These are phyloP conservation scores for Euphorbia lathyris DNA, from an alignment of 345 rosid genomes.

Conservation along the genomic window DNA sequence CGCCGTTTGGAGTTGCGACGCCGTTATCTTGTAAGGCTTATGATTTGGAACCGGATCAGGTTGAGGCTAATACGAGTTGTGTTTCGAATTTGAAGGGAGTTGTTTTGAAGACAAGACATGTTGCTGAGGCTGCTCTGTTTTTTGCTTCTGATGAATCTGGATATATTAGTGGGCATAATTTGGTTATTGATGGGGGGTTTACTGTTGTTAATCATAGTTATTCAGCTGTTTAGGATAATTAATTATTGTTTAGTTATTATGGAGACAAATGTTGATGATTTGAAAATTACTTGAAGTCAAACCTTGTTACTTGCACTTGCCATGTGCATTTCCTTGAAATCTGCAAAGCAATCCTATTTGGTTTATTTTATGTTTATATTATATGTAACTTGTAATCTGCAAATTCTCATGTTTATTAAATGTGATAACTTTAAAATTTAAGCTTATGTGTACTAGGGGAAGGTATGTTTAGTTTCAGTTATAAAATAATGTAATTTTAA, in stretches of 20 bases:
- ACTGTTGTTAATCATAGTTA: slow-evolving; percentile 47
- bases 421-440: no score
- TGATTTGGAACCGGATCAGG: slow-evolving; percentile 40
- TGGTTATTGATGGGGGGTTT: slow-evolving; percentile 84
- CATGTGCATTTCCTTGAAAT: slow-evolving; percentile 46
- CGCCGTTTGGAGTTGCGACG: slow-evolving; percentile 84
- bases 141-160: slow-evolving; percentile 84
- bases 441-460: no score
- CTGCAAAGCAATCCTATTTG: slow-evolving; percentile 5
- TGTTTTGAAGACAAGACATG: slow-evolving; percentile 60
- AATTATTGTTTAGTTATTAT: not conserved
- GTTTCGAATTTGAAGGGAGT: slow-evolving; percentile 63
- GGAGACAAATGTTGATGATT: not conserved
- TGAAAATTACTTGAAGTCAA: slow-evolving; percentile 26
- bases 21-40: slow-evolving; percentile 61
- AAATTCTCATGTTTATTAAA: no score
- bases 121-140: slow-evolving; percentile 83
- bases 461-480: no score
- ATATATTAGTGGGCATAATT: slow-evolving; percentile 79
- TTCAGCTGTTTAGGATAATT: slow-evolving; percentile 16
- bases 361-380: not conserved
- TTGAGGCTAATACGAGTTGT: slow-evolving; percentile 43
- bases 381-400: not conserved
- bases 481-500: no score
- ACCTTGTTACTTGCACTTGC: slow-evolving; percentile 28